These are phyloP conservation scores for Penicillium italicum DNA, from an alignment of 2,329 filamentous ascomycete genomes.

Conservation along the genomic window DNA sequence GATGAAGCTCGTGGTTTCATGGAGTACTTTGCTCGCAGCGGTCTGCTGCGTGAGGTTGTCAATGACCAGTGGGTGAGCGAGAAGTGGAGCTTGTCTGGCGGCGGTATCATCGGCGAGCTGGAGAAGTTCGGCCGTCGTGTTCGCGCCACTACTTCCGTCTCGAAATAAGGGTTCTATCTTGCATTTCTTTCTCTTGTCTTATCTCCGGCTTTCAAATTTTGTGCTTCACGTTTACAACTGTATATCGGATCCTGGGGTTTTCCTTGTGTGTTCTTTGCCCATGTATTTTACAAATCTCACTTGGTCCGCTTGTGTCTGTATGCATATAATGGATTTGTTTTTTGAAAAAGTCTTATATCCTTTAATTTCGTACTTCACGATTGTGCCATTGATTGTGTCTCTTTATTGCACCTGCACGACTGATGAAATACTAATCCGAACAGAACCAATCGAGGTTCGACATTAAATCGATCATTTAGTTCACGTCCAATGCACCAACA, in stretches of 20 bases:
- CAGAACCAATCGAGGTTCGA: no score
- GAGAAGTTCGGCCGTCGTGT: constrained; percentile 57
- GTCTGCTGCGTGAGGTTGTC: constrained; percentile 67
- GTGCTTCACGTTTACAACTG: constrained; percentile 15
- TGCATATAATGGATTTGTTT: constrained; percentile 34
- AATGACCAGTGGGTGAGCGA: constrained; percentile 69
- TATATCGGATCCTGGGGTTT: constrained; percentile 25
- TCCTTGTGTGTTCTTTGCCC: constrained; percentile 20
- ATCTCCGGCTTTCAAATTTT: constrained; percentile 2
- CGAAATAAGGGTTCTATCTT: constrained; percentile 12
- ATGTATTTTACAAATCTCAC: constrained; percentile 34
- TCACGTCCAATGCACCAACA: background rate
- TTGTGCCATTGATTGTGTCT: background rate
- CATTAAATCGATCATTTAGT: background rate
- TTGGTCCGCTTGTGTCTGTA: constrained; percentile 28
- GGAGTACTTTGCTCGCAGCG: constrained; percentile 91
- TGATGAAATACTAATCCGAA: background rate
- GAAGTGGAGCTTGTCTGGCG: constrained; percentile 78
- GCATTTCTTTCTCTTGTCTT: constrained; percentile 11
- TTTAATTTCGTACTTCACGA: background rate
- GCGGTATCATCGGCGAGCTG: constrained; percentile 80
- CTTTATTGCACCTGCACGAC: background rate
- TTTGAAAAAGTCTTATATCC: background rate
- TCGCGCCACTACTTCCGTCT: constrained; percentile 10
- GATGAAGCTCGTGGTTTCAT: constrained; percentile 73